Conservation (phyloP, 2,329 filamentous ascomycete genomes). For the Trichoderma harzianum region DNA sequence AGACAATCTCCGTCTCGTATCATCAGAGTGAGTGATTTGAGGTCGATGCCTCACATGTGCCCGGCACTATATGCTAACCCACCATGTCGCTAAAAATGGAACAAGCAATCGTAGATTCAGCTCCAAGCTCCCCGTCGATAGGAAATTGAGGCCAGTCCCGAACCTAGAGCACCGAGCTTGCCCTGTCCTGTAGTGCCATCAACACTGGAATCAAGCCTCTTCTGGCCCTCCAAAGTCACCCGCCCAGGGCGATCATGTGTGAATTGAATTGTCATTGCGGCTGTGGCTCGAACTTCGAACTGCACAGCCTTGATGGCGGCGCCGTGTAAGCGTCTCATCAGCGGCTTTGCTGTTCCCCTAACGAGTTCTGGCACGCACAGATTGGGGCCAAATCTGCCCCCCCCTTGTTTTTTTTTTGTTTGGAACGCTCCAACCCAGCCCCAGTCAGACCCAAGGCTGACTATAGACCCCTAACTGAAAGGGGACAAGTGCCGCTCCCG, state of each 20-base stretch:
- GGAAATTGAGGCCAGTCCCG: not conserved
- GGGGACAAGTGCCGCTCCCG: conserved; percentile 14
- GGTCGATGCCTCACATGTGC: not conserved
- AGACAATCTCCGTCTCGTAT: not conserved
- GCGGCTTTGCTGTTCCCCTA: conserved; percentile 3
- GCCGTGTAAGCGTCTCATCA: conserved; percentile 13
- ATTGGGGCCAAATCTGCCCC: conserved; percentile 9
- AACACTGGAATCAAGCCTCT: not conserved
- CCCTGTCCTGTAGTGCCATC: not conserved
- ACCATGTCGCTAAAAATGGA: not conserved
- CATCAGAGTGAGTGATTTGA: not conserved
- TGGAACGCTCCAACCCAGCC: not conserved
- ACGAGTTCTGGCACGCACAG: not conserved
- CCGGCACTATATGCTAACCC: not conserved
- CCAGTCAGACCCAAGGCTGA: conserved; percentile 15
- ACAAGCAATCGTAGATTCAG: not conserved
- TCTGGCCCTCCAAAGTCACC: not conserved
- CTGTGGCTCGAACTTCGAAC: not conserved
- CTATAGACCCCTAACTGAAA: conserved; percentile 18
- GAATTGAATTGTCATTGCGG: not conserved
- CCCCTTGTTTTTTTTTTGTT: not conserved
- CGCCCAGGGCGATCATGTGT: not conserved
- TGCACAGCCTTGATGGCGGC: conserved; percentile 13
- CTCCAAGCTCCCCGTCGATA: not conserved
- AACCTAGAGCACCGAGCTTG: not conserved